These are phyloP conservation scores for Prunus mume DNA, from an alignment of 306 rosid genomes.

Conservation along the genomic window DNA sequence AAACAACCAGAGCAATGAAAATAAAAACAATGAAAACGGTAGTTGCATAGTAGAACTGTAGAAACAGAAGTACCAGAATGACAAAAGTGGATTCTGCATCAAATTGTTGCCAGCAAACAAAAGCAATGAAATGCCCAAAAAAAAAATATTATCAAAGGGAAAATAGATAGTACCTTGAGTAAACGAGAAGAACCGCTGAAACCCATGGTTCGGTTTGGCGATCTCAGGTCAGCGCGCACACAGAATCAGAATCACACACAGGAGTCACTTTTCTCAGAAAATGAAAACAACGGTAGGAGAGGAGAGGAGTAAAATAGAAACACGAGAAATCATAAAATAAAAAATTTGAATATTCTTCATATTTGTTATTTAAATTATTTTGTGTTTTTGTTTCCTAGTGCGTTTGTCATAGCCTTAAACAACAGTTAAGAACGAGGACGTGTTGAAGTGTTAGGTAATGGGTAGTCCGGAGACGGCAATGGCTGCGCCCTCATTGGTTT, in stretches of 20 bases:
- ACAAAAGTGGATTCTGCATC: too few relatives aligned
- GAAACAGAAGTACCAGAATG: too few relatives aligned
- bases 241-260: background rate
- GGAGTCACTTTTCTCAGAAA: background rate
- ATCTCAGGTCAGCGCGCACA: background rate
- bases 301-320: background rate
- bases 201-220: background rate
- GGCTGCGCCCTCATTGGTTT: background rate
- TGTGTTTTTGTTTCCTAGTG: background rate
- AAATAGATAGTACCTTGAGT: background rate
- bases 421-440: background rate
- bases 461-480: background rate
- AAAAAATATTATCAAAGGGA: background rate
- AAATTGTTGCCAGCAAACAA: background rate
- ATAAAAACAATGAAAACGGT: too few relatives aligned
- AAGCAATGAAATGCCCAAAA: background rate
- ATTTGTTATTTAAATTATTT: background rate
- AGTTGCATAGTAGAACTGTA: too few relatives aligned
- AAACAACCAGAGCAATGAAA: too few relatives aligned
- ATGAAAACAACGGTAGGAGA: background rate
- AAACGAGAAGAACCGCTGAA: background rate
- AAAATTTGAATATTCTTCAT: background rate
- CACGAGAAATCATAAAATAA: background rate
- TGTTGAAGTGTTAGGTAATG: background rate
- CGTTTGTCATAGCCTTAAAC: background rate